Conservation (phyloP, 2,329 filamentous ascomycete species). For the Dactylellina drechsleri region DNA sequence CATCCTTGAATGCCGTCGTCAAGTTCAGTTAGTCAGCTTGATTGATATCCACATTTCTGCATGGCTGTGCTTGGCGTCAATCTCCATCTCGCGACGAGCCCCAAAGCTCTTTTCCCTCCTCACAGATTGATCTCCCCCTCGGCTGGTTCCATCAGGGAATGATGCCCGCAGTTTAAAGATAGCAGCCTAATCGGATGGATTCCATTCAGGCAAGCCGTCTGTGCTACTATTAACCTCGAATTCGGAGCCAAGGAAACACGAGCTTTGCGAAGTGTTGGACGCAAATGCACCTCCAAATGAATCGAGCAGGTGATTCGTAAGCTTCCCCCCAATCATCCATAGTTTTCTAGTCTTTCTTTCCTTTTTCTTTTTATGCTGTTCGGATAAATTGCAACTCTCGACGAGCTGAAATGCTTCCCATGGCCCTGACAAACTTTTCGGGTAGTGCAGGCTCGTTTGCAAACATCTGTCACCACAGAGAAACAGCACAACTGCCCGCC, state of each 20-base stretch:
- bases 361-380: too few relatives aligned
- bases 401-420: background rate
- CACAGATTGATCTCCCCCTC: conserved; percentile 43
- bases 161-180: conserved; percentile 52
- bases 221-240: conserved; percentile 28
- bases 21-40: conserved; percentile 47
- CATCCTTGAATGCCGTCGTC: conserved; percentile 31
- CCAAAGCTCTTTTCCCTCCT: conserved; percentile 42
- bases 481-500: conserved; percentile 50
- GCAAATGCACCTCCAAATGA: conserved; percentile 22
- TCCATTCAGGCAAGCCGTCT: conserved; percentile 38
- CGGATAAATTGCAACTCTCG: conserved; percentile 39
- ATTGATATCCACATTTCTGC: conserved; percentile 31
- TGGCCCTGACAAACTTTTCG: conserved; percentile 7
- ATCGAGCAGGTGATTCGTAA: conserved; percentile 48
- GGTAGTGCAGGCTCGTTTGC: conserved; percentile 16
- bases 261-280: conserved; percentile 23
- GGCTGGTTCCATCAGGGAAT: conserved; percentile 49
- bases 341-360: conserved; percentile 4
- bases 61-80: conserved; percentile 44
- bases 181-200: conserved; percentile 55
- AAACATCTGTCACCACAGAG: conserved; percentile 36
- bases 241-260: conserved; percentile 26
- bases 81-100: conserved; percentile 40
- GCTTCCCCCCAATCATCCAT: conserved; percentile 14